Evolutionary conservation across 2,329 filamentous ascomycete genomes (phyloP).

Genomic region (Camillea tinctor): DNA sequence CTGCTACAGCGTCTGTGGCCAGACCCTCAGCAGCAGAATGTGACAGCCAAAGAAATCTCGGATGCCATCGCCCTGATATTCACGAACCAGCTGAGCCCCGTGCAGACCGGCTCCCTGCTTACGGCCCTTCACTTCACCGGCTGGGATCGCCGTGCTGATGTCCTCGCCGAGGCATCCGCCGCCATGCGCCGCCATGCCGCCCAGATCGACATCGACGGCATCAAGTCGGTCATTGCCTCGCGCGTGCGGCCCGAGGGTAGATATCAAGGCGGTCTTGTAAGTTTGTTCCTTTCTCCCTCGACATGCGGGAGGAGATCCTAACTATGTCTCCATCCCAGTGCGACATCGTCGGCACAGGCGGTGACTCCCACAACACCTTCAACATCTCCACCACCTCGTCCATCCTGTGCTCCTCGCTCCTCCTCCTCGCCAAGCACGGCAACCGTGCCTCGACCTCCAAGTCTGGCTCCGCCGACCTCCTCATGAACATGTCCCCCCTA

Average conservation of each 20-base stretch:
- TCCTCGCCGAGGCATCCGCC: slow-evolving; percentile 79
- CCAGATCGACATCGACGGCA: slow-evolving; percentile 62
- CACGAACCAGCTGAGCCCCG: slow-evolving; percentile 81
- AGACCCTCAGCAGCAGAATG: slow-evolving; percentile 43
- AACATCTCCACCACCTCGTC: slow-evolving; percentile 96
- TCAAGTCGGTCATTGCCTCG: slow-evolving; percentile 60
- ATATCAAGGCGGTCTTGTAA: slow-evolving; percentile 81
- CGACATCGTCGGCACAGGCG: slow-evolving; percentile 96
- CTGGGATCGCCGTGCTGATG: slow-evolving; percentile 78
- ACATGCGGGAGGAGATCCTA: not conserved
- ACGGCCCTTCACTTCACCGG: slow-evolving; percentile 91
- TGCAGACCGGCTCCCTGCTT: slow-evolving; percentile 82
- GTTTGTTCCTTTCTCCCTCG: slow-evolving; percentile 30
- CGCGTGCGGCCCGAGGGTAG: slow-evolving; percentile 65
- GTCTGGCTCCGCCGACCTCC: slow-evolving; percentile 90
- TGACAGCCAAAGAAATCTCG: slow-evolving; percentile 79
- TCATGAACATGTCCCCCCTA: slow-evolving; percentile 70
- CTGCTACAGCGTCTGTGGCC: slow-evolving; percentile 74
- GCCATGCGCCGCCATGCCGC: slow-evolving; percentile 82
- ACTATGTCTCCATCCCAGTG: slow-evolving; percentile 43
- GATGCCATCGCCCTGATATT: slow-evolving; percentile 90
- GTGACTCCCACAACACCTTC: slow-evolving; percentile 96
- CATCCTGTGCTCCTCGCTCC: slow-evolving; percentile 81
- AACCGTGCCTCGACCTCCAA: slow-evolving; percentile 95
- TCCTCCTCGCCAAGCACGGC: slow-evolving; percentile 91